Conservation (phyloP, 371 early-diverging fungal species). For the Mucor mucedo region DNA sequence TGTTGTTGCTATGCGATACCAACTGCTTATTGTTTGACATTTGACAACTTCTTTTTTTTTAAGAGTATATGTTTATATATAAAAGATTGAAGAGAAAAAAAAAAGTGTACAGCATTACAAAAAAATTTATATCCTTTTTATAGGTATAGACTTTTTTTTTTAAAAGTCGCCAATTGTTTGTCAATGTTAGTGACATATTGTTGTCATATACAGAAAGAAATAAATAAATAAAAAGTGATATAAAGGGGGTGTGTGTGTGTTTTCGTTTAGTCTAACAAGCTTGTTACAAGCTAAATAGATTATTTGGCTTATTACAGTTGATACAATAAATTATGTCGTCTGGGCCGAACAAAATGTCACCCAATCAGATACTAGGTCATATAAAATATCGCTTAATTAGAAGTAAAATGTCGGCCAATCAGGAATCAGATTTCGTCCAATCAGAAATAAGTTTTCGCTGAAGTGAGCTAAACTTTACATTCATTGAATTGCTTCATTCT, state of each 20-base stretch:
- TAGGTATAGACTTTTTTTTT: neutral
- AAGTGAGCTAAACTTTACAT: too few species aligned
- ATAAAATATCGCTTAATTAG: too few species aligned
- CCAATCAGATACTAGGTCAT: too few species aligned
- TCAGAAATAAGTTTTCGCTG: too few species aligned
- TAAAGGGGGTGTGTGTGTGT: slow-evolving; percentile 5
- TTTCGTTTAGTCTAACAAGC: neutral
- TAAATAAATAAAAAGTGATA: slow-evolving; percentile 3
- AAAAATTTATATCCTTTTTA: neutral
- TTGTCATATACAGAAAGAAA: slow-evolving; percentile 12
- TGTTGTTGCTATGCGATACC: slow-evolving; percentile 4
- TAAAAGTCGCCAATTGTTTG: slow-evolving; percentile 25
- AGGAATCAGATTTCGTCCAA: too few species aligned
- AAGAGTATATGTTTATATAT: neutral
- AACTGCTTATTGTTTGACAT: slow-evolving; percentile 1
- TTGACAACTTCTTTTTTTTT: neutral
- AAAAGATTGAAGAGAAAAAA: slow-evolving; percentile 10
- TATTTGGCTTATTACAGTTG: neutral
- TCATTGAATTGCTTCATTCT: too few species aligned
- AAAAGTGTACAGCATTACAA: neutral
- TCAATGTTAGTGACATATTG: slow-evolving; percentile 26
- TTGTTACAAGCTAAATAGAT: neutral
- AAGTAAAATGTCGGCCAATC: too few species aligned
- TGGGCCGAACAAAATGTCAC: too few species aligned
- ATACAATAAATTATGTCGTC: too few species aligned